Base-by-base conservation (phyloP, 1,139 yeast species). In the Chernovozyma sophiae-reginae region DNA sequence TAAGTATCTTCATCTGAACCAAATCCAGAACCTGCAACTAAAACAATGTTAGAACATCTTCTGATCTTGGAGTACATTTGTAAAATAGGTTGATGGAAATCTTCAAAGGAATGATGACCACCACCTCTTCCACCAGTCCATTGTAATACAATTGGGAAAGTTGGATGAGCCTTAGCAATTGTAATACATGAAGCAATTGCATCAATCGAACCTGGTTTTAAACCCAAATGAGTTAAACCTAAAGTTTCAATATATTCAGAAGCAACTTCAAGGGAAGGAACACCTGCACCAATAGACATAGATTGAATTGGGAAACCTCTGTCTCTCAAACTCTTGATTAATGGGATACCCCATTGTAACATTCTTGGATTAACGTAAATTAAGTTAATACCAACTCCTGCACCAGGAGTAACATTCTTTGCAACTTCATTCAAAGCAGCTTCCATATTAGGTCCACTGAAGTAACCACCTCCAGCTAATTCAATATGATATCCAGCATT, bases 61-160 rank as follows among this genome's bases (percentile, higher is more conserved):
- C 99, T 86, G 56, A 92, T 85, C 72, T 86, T 85, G 50, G 96
- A 74, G 68, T 92, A 92, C 92, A 90, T 92, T 64, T 87, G 96
- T 57, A 92, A 70, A 52, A 92, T 78, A 52, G 98, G 98, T 57
- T 90, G 92, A 64, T 92, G 98, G 94, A 90, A 89, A 68, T 92
- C 98, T 74, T 92, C 99, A 59, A 81, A 92, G 40, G 97, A 90
- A 67, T 92, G 99, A 64, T 92, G 99, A 58, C 99, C 99, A 77
- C 99, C 99, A 71, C 97, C 99, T 78, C 99, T 90, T 63, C 99
- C 99, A 77, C 97, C 98, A 46, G 99, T 92, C 99, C 99, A 92
- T 74, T 92, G 98, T 53, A 92, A 72, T 41, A 92, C 90, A 55
- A 92, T 86, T 48, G 98, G 98, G 89, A 94, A 92, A 44, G 62